Base-by-base conservation (phyloP, 331 rosid species). In the Quercus lobata region DNA sequence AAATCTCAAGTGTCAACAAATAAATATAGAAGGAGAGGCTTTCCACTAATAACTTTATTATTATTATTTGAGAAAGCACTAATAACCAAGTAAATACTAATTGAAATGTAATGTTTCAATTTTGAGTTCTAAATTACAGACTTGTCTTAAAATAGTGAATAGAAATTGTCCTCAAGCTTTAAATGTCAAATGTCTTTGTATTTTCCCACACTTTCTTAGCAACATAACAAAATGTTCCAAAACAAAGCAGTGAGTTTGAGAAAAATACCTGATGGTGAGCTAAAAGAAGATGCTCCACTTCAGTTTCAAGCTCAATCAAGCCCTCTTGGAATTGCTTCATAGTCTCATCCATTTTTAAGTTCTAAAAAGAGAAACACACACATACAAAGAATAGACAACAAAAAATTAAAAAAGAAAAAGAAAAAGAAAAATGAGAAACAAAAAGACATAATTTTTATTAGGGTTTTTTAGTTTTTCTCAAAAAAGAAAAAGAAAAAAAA, bases 281-380 rank as follows among this genome's bases (percentile, higher is more conserved):
- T 66, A 96, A 78, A 73, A 96, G 90, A 83, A 90, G 93, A 76
- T 74, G 93, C 77, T 95, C 99, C 10, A 96, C 99, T 78, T 88
- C 97, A 37, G 84, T 57, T 86, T 95, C 99, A 52, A 93, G 69
- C 78, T 90, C 94, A 24, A 86, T 74, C 81, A 93, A 86, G 19
- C 85, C 37, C 6, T 85, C 69, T 69, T 90, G 92, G 60, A 88
- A 80, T 62, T 80, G 87, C 76, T 81, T 77, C 93, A 88, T 81
- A 41, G 46, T 79, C 68, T 88, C 90, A 52, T 88, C 92, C 97
- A 95, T 95, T 56, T 81, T 76, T 32, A 32, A 32, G 1, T 32
- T 32, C 34, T 32, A 32, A 32, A 32, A 32, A 32, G 34, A 32
- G 34, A 32, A 32, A 32, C 34, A 32, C 34, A 32, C 34, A 32